Percentiles rank a stretch among this genome's conserved stretches.
Conservation (phyloP, 441 rosid species). For the Manihot esculenta region DNA sequence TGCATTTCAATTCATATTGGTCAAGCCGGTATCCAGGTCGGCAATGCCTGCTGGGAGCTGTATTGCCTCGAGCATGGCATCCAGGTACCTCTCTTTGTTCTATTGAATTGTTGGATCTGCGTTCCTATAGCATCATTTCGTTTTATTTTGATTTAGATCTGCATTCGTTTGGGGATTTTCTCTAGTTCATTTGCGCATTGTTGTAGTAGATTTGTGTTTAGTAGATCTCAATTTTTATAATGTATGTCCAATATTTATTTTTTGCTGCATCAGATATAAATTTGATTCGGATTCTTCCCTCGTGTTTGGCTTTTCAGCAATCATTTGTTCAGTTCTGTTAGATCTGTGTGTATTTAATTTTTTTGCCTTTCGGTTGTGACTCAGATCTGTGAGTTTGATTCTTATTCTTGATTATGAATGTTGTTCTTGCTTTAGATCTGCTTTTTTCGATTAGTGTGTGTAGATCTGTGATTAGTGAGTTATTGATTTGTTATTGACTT, state of each 20-base stretch:
- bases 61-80: conserved; percentile 90
- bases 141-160: not conserved
- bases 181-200: not conserved
- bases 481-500: not conserved
- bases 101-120: not conserved
- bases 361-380: not conserved
- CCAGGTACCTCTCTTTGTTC: conserved; percentile 45
- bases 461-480: not conserved
- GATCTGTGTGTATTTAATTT: not conserved
- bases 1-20: conserved; percentile 51
- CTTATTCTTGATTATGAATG: not conserved
- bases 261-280: too few species aligned
- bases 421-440: not conserved
- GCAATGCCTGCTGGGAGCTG: conserved; percentile 58
- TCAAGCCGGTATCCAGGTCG: conserved; percentile 55
- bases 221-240: too few species aligned
- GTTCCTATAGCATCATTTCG: too few species aligned
- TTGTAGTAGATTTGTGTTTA: not conserved
- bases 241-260: too few species aligned
- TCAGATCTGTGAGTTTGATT: not conserved
- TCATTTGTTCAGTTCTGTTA: too few species aligned
- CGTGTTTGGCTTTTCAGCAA: too few species aligned
- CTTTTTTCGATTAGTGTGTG: not conserved
- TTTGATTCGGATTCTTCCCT: not conserved
- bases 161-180: not conserved